These are phyloP conservation scores for Thozetella sp. DNA, from an alignment of 495 filamentous ascomycete species.

Conservation along the genomic window DNA sequence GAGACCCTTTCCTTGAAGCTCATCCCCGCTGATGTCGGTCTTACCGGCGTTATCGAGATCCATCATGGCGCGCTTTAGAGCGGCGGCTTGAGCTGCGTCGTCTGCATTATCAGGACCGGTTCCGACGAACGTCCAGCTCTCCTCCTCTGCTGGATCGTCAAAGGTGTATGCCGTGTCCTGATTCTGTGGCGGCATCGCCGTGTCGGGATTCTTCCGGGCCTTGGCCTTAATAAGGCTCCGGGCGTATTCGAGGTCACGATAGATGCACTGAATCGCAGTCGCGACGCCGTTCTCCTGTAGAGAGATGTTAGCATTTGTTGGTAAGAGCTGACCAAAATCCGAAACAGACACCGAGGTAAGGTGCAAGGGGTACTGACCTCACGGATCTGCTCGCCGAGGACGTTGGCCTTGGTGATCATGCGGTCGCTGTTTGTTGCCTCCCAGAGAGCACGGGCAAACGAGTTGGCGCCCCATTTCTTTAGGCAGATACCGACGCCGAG, in stretches of 20 bases:
- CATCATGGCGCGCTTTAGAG: not conserved
- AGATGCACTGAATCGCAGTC: slow-evolving; percentile 88
- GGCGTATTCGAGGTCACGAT: slow-evolving; percentile 96
- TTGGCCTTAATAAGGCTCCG: slow-evolving; percentile 74
- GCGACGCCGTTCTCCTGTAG: slow-evolving; percentile 86
- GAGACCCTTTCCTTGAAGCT: not conserved
- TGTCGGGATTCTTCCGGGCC: slow-evolving; percentile 36
- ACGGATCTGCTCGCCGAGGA: slow-evolving; percentile 84
- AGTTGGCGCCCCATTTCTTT: slow-evolving; percentile 81
- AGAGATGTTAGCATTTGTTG: slow-evolving; percentile 15
- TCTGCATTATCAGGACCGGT: slow-evolving; percentile 20
- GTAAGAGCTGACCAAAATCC: too few species aligned
- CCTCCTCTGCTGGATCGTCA: slow-evolving; percentile 41
- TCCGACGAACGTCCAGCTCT: slow-evolving; percentile 53
- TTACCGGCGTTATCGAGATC: not conserved
- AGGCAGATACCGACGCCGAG: slow-evolving; percentile 89
- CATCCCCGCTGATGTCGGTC: not conserved
- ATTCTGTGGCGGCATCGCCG: slow-evolving; percentile 45
- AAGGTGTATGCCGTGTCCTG: slow-evolving; percentile 7
- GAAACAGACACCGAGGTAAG: slow-evolving; percentile 1
- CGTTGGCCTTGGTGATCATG: slow-evolving; percentile 84
- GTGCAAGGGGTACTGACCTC: slow-evolving; percentile 60
- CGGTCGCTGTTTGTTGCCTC: slow-evolving; percentile 83
- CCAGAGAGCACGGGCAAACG: slow-evolving; percentile 88
- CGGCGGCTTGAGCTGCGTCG: not conserved